Percentiles rank a stretch among this genome's conserved stretches.
phyloP scores from a whole-genome alignment of 495 filamentous ascomycete genomes.

The Aspergillus incahuasiensis region DNA sequence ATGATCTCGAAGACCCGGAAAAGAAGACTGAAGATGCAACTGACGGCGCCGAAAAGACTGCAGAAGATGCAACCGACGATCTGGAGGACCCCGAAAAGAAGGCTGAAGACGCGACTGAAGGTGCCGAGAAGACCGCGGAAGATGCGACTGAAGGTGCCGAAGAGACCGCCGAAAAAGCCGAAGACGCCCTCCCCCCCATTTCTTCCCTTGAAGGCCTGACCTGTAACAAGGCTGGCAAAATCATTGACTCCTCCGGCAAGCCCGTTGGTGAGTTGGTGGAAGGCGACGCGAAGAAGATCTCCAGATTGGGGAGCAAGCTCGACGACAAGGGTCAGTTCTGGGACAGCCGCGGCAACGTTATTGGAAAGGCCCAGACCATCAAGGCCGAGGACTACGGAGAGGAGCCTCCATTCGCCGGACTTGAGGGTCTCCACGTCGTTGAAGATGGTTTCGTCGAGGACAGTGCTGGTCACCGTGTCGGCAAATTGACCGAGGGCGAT shows the following conservation, averaged over 20 bases:
- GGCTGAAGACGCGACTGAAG: slow-evolving; percentile 26
- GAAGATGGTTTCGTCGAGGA: slow-evolving; percentile 58
- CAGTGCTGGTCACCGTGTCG: slow-evolving; percentile 54
- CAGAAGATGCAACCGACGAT: slow-evolving; percentile 12
- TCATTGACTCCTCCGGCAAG: slow-evolving; percentile 47
- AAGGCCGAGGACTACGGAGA: slow-evolving; percentile 56
- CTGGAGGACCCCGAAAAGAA: no score
- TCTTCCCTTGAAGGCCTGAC: slow-evolving; percentile 57
- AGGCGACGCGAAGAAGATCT: slow-evolving; percentile 55
- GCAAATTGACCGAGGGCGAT: slow-evolving; percentile 56
- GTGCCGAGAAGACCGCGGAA: slow-evolving; percentile 29
- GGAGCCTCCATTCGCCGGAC: slow-evolving; percentile 58
- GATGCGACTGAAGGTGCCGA: slow-evolving; percentile 29
- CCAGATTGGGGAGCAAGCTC: slow-evolving; percentile 49
- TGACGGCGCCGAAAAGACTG: slow-evolving; percentile 32
- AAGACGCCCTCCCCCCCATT: slow-evolving; percentile 46
- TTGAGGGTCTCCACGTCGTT: slow-evolving; percentile 58
- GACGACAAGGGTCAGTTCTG: slow-evolving; percentile 62
- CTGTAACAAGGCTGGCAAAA: slow-evolving; percentile 59
- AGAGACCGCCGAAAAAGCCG: slow-evolving; percentile 30
- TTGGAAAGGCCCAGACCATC: slow-evolving; percentile 54
- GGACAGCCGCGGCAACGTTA: slow-evolving; percentile 54
- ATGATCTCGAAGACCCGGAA: slow-evolving; percentile 26
- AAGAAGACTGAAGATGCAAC: slow-evolving; percentile 30
- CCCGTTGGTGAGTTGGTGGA: slow-evolving; percentile 56